These are phyloP conservation scores for Glutinoglossum americanum DNA, from an alignment of 495 filamentous ascomycete species.

Conservation along the genomic window DNA sequence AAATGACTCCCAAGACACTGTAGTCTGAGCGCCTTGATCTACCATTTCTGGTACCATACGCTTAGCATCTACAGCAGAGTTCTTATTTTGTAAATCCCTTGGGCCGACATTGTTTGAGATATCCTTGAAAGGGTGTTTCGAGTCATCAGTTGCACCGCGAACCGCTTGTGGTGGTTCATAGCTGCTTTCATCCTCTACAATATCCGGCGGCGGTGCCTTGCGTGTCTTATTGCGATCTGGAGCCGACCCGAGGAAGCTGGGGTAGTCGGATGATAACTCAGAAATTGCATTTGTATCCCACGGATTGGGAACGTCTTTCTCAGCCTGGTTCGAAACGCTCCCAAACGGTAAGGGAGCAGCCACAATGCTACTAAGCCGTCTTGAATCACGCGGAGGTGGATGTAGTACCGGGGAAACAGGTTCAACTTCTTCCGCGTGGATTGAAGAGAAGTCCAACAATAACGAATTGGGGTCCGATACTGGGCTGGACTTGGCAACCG, in stretches of 20 bases:
- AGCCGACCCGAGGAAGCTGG: no score
- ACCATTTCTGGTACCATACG: constrained; percentile 16
- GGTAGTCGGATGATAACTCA: background rate
- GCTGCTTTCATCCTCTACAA: constrained; percentile 31
- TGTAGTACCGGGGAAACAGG: constrained; percentile 17
- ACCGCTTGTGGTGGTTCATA: constrained; percentile 15
- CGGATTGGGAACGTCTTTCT: background rate
- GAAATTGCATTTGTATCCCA: background rate
- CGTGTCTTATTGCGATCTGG: constrained; percentile 23
- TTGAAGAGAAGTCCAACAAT: constrained; percentile 16
- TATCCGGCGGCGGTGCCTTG: constrained; percentile 15
- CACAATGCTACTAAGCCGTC: background rate
- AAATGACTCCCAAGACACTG: constrained; percentile 48
- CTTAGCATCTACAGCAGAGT: background rate
- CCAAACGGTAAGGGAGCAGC: background rate
- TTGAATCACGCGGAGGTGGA: background rate
- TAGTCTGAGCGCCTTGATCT: constrained; percentile 55
- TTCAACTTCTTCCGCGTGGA: constrained; percentile 20
- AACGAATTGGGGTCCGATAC: background rate
- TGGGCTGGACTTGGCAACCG: background rate
- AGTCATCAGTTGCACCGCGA: constrained; percentile 18
- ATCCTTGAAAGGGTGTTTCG: constrained; percentile 21
- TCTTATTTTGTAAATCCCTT: background rate
- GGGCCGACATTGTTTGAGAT: constrained; percentile 24
- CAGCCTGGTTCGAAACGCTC: background rate